Base-by-base conservation (phyloP, 2,329 filamentous ascomycete genomes). In the Aspergillus sp. region DNA sequence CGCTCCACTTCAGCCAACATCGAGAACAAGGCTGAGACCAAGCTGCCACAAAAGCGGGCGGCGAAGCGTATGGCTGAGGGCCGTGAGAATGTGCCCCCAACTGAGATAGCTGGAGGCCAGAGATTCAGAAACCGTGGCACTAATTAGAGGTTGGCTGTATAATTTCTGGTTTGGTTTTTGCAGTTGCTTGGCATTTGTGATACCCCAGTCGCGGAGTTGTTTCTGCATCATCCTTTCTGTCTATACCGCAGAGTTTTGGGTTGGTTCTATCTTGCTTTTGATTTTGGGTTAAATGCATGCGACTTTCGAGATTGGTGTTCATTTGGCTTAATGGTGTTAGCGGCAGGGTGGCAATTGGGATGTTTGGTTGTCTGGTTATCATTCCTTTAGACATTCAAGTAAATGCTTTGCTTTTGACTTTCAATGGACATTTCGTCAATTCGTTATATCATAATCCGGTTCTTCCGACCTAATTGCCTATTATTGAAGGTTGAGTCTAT, bases 21-120 rank as follows among this genome's bases (percentile, higher is more conserved):
- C 6, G 72, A 71, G 11, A 70, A 65, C 20, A 79, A 76, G 47
- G 59, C 60, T 7, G 72, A 71, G 11, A 70, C 65, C 22, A 79
- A 76, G 47, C 58, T 76, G n/a, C 74, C 74, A 3, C 68, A 74
- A 26, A 78, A 72, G 50, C 63, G 67, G 55, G 59, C 66, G 4
- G 70, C 71, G 32, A 74, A 73, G 52, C 62, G 61, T 24, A 70
- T 68, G 61, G 63, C 70, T 17, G 74, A 76, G 49, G 76, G 76
- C 3, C 69, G 74, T 41, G 76, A 79, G 58, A 79, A 79, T 55
- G 58, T 70, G 22, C 65, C 67, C 9, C 65, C 64, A 1, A 60
- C 64, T 41, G 61, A 58, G 38, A 55, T 59, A 20, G 49, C 58
- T 17, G 57, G 57, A 47, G 61, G 65, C 20, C 66, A 70, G 47